Evolutionary conservation across 2,329 filamentous ascomycete species (phyloP).

Genomic region (Rhinocladiella similis): DNA sequence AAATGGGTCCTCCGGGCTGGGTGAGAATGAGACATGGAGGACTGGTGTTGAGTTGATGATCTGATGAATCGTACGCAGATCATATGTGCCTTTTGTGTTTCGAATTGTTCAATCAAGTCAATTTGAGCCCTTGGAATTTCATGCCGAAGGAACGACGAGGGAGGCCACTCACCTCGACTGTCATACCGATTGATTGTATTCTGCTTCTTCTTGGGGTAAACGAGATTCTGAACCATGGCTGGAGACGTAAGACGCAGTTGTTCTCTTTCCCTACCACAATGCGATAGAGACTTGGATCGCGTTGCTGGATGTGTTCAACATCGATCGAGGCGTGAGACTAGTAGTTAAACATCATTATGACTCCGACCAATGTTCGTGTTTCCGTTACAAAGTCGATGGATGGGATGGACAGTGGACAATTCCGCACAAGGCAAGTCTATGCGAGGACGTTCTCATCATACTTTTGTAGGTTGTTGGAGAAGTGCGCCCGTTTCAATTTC

Average conservation of each 20-base stretch:
- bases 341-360: slow-evolving; percentile 1
- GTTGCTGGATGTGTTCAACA: neutral
- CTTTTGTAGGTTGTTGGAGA: neutral
- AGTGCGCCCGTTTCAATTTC: neutral
- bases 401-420: slow-evolving; percentile 7
- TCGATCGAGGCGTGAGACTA: neutral
- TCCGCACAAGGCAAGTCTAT: slow-evolving; percentile 12
- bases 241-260: neutral
- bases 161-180: slow-evolving; percentile 54
- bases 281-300: neutral
- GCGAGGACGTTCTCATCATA: too few species aligned
- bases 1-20: slow-evolving; percentile 63
- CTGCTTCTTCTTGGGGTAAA: slow-evolving; percentile 62
- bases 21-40: slow-evolving; percentile 76
- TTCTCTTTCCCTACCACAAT: too few species aligned
- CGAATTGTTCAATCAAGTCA: neutral
- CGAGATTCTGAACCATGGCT: slow-evolving; percentile 44
- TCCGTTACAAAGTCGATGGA: slow-evolving; percentile 19
- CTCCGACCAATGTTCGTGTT: slow-evolving; percentile 6
- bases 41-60: slow-evolving; percentile 75
- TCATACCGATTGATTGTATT: slow-evolving; percentile 70
- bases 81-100: slow-evolving; percentile 61
- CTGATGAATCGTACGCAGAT: slow-evolving; percentile 68
- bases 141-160: neutral
- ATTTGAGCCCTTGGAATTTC: too few species aligned